Evolutionary conservation across 345 rosid species (phyloP).

Genomic region (Arabidopsis thaliana): TAIR10.1 NC_003070.9:23995501-23996000

Average conservation of each 20-base stretch:
- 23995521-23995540: neutral
- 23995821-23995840: neutral
- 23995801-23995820: too few species aligned
- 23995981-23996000: conserved; percentile 53
- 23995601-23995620: neutral
- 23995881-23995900: neutral
- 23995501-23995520: neutral
- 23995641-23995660: neutral
- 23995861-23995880: conserved; percentile 15
- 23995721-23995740: conserved; percentile 9
- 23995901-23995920: conserved; percentile 17
- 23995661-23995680: conserved; percentile 20
- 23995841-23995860: neutral
- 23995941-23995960: conserved; percentile 22
- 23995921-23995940: conserved; percentile 9
- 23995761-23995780: neutral
- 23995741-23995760: neutral
- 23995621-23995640: neutral
- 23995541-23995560: neutral
- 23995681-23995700: neutral
- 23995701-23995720: conserved; percentile 16
- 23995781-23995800: too few species aligned
- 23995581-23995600: neutral
- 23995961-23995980: neutral
- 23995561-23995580: neutral